phyloP scores from a whole-genome alignment of 176 grass and related monocot genomes.

The Pharus latifolius region DNA sequence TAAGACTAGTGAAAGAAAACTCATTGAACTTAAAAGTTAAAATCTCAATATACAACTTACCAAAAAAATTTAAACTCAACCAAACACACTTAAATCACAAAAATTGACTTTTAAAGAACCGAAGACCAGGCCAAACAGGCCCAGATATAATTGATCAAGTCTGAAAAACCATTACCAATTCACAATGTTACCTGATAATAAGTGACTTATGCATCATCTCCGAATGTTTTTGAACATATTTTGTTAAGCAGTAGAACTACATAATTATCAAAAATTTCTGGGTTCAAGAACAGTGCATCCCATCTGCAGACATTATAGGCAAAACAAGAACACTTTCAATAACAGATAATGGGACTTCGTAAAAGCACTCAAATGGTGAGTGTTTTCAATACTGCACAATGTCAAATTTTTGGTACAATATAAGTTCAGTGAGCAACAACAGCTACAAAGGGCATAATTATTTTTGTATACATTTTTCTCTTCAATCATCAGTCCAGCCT shows the following conservation, averaged over 20 bases:
- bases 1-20: too few relatives aligned
- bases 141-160: too few relatives aligned
- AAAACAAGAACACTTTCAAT: neutral
- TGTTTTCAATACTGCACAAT: neutral
- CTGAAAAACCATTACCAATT: too few relatives aligned
- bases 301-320: neutral
- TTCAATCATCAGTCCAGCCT: conserved; percentile 23
- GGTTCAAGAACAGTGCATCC: neutral
- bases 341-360: neutral
- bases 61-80: too few relatives aligned
- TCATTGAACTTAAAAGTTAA: too few relatives aligned
- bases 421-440: neutral
- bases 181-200: too few relatives aligned
- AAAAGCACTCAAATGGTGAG: neutral
- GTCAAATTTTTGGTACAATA: neutral
- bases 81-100: too few relatives aligned
- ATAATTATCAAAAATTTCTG: neutral
- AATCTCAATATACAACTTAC: too few relatives aligned
- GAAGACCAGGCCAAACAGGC: too few relatives aligned
- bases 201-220: too few relatives aligned
- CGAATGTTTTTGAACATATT: too few relatives aligned
- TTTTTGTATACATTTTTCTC: conserved; percentile 23
- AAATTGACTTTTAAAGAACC: too few relatives aligned
- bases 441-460: neutral
- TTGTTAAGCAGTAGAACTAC: neutral